Percentiles rank a stretch among this genome's conserved stretches.
phyloP scores from a whole-genome alignment of 176 grass and related monocot genomes.

The Raddia guianensis region DNA sequence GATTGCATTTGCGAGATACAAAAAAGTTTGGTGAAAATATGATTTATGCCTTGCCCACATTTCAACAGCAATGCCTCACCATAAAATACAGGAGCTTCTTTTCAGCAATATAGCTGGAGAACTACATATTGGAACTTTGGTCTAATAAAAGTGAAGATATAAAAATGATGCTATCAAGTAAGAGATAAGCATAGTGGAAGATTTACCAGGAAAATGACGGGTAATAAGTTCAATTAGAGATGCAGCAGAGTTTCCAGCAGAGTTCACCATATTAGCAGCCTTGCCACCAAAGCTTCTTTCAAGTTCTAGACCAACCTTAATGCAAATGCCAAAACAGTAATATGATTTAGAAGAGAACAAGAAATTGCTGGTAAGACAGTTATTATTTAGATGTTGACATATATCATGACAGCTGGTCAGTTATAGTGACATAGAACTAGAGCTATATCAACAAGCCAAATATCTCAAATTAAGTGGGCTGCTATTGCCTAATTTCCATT shows the following conservation, averaged over 20 bases:
- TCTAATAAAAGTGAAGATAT: constrained; percentile 8
- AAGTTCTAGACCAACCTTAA: constrained; percentile 79
- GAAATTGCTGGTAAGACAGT: background rate
- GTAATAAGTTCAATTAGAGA: constrained; percentile 71
- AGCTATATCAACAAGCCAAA: constrained; percentile 3
- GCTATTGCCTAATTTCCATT: background rate
- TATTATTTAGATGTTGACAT: background rate
- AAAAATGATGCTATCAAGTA: background rate
- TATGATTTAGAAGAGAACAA: constrained; percentile 9
- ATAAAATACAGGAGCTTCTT: background rate
- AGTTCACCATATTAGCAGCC: constrained; percentile 85
- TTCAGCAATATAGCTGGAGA: constrained; percentile 14
- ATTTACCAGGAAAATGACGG: constrained; percentile 89
- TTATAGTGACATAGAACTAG: background rate
- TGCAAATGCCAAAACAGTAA: constrained; percentile 12
- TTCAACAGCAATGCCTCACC: too few species aligned
- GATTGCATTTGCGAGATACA: too few species aligned
- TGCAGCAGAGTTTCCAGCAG: constrained; percentile 79
- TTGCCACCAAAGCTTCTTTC: constrained; percentile 76
- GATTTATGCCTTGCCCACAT: too few species aligned
- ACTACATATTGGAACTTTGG: background rate
- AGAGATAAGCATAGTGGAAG: background rate
- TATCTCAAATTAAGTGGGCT: background rate
- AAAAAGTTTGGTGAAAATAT: too few species aligned
- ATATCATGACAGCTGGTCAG: constrained; percentile 1